Evolutionary conservation across 345 rosid species (phyloP).

Genomic region (Brassica juncea): DNA sequence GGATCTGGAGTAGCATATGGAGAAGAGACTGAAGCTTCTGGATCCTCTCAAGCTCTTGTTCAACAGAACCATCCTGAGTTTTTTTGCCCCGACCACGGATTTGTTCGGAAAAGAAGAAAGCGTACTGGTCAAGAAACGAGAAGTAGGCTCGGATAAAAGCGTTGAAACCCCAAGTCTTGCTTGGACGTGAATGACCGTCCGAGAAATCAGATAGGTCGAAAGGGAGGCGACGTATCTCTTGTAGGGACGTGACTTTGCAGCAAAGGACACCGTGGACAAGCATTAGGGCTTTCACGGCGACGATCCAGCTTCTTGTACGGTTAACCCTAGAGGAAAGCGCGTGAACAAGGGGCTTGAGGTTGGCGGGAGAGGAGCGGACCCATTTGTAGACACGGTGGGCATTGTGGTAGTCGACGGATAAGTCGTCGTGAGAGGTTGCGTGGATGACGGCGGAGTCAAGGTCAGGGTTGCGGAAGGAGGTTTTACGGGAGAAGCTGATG

Average conservation of each 20-base stretch:
- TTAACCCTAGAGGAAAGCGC: constrained; percentile 55
- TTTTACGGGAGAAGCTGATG: constrained; percentile 41
- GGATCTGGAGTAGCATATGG: constrained; percentile 63
- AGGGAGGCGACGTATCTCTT: constrained; percentile 47
- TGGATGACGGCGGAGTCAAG: constrained; percentile 69
- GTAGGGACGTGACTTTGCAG: constrained; percentile 50
- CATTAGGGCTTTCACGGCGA: constrained; percentile 74
- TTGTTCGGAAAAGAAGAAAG: constrained; percentile 43
- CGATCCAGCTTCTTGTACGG: constrained; percentile 71
- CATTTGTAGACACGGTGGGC: constrained; percentile 64
- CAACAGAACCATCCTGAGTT: constrained; percentile 2
- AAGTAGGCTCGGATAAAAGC: constrained; percentile 67
- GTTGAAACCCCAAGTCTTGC: constrained; percentile 61
- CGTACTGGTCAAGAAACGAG: constrained; percentile 67
- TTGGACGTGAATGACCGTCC: constrained; percentile 51
- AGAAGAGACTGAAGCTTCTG: constrained; percentile 60
- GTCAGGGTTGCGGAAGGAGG: constrained; percentile 49
- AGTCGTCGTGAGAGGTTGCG: constrained; percentile 82
- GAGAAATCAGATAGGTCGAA: constrained; percentile 71
- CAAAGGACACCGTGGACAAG: constrained; percentile 80
- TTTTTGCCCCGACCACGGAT: constrained; percentile 30
- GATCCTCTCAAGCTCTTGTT: constrained; percentile 46
- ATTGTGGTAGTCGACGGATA: constrained; percentile 57
- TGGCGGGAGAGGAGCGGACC: constrained; percentile 65
- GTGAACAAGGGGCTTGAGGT: constrained; percentile 55